These are phyloP conservation scores for Zygosaccharomyces sapae DNA, from an alignment of 1,139 yeast species.

Conservation along the genomic window DNA sequence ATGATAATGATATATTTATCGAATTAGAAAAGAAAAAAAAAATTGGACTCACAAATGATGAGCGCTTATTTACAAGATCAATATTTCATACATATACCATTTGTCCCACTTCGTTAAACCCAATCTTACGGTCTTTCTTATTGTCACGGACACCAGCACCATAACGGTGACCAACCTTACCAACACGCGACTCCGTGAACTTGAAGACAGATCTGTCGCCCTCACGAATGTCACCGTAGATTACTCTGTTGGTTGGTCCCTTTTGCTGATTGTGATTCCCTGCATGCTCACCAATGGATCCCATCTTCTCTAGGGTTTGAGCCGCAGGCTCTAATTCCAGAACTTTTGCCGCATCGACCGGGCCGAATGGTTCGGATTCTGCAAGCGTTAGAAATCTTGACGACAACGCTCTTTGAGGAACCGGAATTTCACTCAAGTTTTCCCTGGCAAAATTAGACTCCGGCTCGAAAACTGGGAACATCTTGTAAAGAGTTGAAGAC, in stretches of 20 bases:
- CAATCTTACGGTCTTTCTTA: constrained; percentile 77
- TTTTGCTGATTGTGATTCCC: constrained; percentile 29
- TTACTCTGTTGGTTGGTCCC: constrained; percentile 22
- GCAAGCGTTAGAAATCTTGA: constrained; percentile 87
- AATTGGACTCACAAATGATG: too few species aligned
- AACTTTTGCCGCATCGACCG: constrained; percentile 88
- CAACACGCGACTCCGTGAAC: constrained; percentile 73
- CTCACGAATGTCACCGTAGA: constrained; percentile 37
- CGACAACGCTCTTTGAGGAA: constrained; percentile 76
- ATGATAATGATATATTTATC: neutral
- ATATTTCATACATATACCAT: constrained; percentile 42
- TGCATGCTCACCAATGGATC: constrained; percentile 52
- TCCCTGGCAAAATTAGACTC: constrained; percentile 44
- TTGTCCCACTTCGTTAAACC: constrained; percentile 68
- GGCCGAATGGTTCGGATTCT: constrained; percentile 95
- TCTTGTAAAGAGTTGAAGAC: constrained; percentile 60
- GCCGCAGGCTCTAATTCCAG: constrained; percentile 83
- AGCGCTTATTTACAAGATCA: constrained; percentile 2
- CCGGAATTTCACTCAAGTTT: constrained; percentile 88
- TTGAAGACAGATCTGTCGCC: constrained; percentile 65
- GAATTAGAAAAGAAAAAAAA: neutral
- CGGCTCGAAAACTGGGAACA: constrained; percentile 71
- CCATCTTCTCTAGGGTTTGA: constrained; percentile 61
- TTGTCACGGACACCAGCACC: constrained; percentile 89
- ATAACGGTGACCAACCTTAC: constrained; percentile 84